Evolutionary conservation across 176 grass and related monocot genomes (phyloP).

Genomic region (Typha latifolia): DNA sequence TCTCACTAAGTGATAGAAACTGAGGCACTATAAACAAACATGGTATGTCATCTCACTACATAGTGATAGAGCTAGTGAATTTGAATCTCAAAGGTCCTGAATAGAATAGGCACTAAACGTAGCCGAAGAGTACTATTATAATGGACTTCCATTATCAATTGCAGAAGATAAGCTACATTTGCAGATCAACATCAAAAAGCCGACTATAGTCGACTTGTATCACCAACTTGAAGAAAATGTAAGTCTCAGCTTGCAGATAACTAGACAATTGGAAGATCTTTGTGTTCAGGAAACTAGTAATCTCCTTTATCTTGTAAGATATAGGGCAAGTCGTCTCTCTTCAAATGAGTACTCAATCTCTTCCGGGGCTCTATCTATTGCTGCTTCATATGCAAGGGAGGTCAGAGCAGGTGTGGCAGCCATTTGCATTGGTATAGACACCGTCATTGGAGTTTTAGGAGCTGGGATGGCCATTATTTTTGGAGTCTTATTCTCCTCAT

Average conservation of each 20-base stretch:
- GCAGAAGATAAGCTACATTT: constrained; percentile 1
- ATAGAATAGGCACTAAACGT: too few species aligned
- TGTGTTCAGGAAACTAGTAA: neutral
- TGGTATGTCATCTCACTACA: too few species aligned
- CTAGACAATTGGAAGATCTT: neutral
- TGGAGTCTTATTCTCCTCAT: constrained; percentile 42
- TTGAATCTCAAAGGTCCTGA: too few species aligned
- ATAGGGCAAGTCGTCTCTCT: constrained; percentile 41
- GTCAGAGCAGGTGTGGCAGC: constrained; percentile 34
- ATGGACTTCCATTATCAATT: neutral
- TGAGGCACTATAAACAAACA: too few species aligned
- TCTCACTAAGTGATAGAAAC: too few species aligned
- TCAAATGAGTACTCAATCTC: constrained; percentile 47
- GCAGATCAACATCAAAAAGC: neutral
- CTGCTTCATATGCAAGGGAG: constrained; percentile 20
- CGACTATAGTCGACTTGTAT: neutral
- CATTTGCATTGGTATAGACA: constrained; percentile 35
- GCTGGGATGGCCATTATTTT: constrained; percentile 15
- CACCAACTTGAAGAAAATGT: neutral
- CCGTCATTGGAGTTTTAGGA: constrained; percentile 27
- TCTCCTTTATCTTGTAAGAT: constrained; percentile 22
- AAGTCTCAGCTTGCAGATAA: neutral
- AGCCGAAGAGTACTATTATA: neutral
- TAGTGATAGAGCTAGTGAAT: too few species aligned
- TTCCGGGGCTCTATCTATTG: constrained; percentile 8